phyloP scores from a whole-genome alignment of 306 rosid genomes.

The Quercus rubra region DNA sequence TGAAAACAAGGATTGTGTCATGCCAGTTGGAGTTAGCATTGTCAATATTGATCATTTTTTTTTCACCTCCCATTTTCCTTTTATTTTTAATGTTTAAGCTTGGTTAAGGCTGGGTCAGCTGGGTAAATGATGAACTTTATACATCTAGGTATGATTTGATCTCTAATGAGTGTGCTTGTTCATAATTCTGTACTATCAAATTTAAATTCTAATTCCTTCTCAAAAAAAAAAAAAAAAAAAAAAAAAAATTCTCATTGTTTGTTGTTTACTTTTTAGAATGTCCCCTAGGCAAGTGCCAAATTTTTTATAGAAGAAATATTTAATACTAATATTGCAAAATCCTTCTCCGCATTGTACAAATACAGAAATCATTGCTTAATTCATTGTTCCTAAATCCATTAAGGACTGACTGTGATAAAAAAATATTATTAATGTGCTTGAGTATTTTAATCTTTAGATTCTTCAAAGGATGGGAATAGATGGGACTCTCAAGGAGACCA shows the following conservation, averaged over 20 bases:
- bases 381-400: background rate
- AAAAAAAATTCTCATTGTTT: no score
- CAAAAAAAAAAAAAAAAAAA: no score
- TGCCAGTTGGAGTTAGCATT: no score
- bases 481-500: slow-evolving; percentile 65
- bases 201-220: no score
- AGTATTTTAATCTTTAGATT: slow-evolving; percentile 31
- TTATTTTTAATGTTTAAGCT: no score
- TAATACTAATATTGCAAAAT: background rate
- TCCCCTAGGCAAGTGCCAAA: background rate
- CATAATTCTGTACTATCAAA: no score
- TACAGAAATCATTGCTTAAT: background rate
- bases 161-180: no score
- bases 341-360: background rate
- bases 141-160: no score
- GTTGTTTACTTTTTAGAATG: background rate
- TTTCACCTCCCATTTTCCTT: no score
- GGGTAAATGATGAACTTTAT: no score
- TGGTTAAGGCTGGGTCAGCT: no score
- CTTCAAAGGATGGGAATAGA: slow-evolving; percentile 42
- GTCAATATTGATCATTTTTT: background rate
- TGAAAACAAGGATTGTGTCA: background rate
- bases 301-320: background rate
- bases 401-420: background rate
- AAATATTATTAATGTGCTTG: background rate